These are phyloP conservation scores for Tuber microsphaerosporum DNA, from an alignment of 495 filamentous ascomycete genomes.

Conservation along the genomic window DNA sequence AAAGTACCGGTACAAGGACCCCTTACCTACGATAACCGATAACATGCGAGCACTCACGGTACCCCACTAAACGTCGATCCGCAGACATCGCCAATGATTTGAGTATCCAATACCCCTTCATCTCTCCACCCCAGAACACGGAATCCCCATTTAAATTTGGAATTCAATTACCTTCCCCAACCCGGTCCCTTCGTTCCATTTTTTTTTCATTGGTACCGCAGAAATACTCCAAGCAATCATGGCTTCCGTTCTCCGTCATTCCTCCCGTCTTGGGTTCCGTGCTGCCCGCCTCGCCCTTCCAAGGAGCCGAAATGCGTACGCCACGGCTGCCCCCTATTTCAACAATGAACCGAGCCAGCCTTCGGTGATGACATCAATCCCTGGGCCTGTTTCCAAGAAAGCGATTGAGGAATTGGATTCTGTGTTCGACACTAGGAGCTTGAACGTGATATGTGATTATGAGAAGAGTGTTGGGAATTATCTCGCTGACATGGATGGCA, in stretches of 20 bases:
- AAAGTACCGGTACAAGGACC: background rate
- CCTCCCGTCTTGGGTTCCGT: conserved; percentile 16
- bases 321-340: conserved; percentile 50
- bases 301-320: conserved; percentile 24
- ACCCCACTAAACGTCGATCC: background rate
- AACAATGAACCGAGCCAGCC: conserved; percentile 70
- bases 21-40: background rate
- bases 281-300: conserved; percentile 8
- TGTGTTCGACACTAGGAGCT: conserved; percentile 86
- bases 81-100: background rate
- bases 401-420: conserved; percentile 66
- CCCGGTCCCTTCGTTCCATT: background rate
- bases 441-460: conserved; percentile 91
- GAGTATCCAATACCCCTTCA: background rate
- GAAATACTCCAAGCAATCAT: conserved; percentile 13
- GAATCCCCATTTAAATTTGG: background rate
- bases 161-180: background rate
- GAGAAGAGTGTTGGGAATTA: conserved; percentile 63
- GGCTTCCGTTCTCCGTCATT: conserved; percentile 28
- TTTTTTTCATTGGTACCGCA: too few species aligned
- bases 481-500: conserved; percentile 85
- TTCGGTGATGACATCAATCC: conserved; percentile 63
- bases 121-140: background rate
- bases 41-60: background rate
- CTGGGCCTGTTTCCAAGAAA: conserved; percentile 68